Evolutionary conservation across 2,329 filamentous ascomycete genomes (phyloP).

Genomic region (Cercospora zeina): DNA sequence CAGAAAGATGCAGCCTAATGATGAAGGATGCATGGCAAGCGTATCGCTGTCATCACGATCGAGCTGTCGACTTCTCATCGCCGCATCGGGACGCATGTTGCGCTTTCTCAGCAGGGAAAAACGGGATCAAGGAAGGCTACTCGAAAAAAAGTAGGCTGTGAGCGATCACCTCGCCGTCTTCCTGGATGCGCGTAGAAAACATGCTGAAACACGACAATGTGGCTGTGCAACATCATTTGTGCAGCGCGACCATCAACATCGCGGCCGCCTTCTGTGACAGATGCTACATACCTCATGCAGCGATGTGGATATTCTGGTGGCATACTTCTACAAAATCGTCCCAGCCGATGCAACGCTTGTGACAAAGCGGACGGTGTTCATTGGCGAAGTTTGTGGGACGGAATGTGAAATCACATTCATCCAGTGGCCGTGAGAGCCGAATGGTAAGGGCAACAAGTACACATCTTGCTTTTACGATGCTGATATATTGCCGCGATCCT

Average conservation of each 20-base stretch:
- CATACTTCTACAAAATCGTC: not conserved
- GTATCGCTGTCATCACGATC: constrained; percentile 7
- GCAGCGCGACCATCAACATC: not conserved
- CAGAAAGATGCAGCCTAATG: constrained; percentile 10
- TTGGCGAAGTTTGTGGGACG: not conserved
- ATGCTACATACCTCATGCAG: constrained; percentile 6
- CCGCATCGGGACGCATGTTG: constrained; percentile 1
- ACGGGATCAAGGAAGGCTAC: not conserved
- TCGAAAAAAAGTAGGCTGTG: not conserved
- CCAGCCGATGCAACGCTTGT: constrained; percentile 9
- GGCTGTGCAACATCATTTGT: constrained; percentile 7
- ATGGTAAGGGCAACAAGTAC: not conserved
- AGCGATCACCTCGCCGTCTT: not conserved
- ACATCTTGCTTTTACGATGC: not conserved
- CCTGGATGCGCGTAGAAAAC: not conserved
- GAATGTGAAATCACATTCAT: constrained; percentile 3
- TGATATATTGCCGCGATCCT: not conserved
- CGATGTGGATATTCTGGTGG: not conserved
- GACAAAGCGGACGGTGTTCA: not conserved
- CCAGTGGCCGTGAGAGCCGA: not conserved
- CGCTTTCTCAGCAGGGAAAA: not conserved
- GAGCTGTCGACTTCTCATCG: constrained; percentile 5
- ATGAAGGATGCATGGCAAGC: constrained; percentile 4
- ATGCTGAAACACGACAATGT: constrained; percentile 6
- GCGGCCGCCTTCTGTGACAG: not conserved